These are phyloP conservation scores for Citeromyces matritensis DNA, from an alignment of 805 yeast genomes.

Conservation along the genomic window DNA sequence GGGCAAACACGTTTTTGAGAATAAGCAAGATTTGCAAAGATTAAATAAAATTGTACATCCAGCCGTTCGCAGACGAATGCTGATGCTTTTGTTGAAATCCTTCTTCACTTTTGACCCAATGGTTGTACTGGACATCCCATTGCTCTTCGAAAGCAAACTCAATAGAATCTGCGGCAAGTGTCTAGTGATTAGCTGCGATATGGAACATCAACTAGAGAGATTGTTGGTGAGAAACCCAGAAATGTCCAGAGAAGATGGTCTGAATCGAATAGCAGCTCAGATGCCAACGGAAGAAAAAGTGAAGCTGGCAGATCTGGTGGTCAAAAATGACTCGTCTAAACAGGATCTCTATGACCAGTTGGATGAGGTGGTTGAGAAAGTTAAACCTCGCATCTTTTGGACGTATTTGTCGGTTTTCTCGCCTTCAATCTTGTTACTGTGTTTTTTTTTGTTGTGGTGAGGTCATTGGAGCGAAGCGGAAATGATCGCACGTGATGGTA, in stretches of 20 bases:
- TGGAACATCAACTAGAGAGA: constrained; percentile 45
- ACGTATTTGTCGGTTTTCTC: constrained; percentile 2
- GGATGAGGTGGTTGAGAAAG: constrained; percentile 18
- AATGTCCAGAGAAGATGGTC: constrained; percentile 49
- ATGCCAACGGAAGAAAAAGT: constrained; percentile 49
- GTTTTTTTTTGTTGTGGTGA: no score
- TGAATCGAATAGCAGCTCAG: constrained; percentile 62
- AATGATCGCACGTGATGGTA: no score
- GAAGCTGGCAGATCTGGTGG: constrained; percentile 43
- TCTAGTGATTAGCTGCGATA: constrained; percentile 51
- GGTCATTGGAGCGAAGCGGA: no score
- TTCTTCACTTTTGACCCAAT: constrained; percentile 44
- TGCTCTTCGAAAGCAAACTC: constrained; percentile 69
- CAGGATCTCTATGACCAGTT: constrained; percentile 27
- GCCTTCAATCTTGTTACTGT: no score
- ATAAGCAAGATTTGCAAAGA: constrained; percentile 36
- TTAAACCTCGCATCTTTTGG: constrained; percentile 19
- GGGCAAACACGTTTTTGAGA: constrained; percentile 67
- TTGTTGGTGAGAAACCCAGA: constrained; percentile 54
- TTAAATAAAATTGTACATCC: constrained; percentile 81
- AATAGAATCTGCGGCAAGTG: constrained; percentile 57
- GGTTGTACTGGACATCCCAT: constrained; percentile 80
- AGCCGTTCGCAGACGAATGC: constrained; percentile 58
- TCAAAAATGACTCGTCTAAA: constrained; percentile 42
- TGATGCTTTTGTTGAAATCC: constrained; percentile 33